Evolutionary conservation across 2,329 filamentous ascomycete species (phyloP), one percentile per base, ranked within the genome.

Genomic region (Epichloe sibirici): DNA sequence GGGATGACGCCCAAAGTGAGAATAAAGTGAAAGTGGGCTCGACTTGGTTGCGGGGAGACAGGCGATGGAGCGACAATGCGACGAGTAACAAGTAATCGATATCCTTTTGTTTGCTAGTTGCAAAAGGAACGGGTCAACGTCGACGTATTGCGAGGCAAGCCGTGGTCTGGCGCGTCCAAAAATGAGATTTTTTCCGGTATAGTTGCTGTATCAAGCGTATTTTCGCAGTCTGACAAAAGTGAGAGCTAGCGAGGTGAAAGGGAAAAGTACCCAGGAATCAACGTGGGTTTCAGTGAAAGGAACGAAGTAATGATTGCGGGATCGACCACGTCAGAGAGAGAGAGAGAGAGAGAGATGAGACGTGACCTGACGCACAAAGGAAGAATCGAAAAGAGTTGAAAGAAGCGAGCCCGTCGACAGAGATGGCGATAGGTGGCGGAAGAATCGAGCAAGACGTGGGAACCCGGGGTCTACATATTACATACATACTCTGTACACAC

Each of bases 91-190:
- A 28, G 39, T 13, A 25, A 35, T 21, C 31, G 42, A n/a, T 11
- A 21, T 39, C 12, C 5, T 35, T 42, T 49, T 46, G 43, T 31
- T 44, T 51, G 34, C 47, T 53, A 50, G 40, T 47, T 55, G 51
- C 7, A 56, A 54, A 61, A 58, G 52, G 55, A 65, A 63, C 59
- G 62, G 63, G 51, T 63, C 62, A 63, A 65, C 58, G 61, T 65
- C 60, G 58, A 58, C 55, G 48, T 56, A 49, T 11, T 39, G 42
- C 37, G 43, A 12, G 47, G 39, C 25, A 38, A 23, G 13, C 5
- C n/a, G 21, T 51, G 12, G 5, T 46, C 11, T 46, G 49, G 49
- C 23, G 43, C 35, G 42, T 45, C 43, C 35, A 47, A 25, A 43
- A 45, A 13, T 31, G 21, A 43, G 5, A 7, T 5, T 38, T 5